Conservation (phyloP, 768 basidiomycete species). For the Boletus sp. region DNA sequence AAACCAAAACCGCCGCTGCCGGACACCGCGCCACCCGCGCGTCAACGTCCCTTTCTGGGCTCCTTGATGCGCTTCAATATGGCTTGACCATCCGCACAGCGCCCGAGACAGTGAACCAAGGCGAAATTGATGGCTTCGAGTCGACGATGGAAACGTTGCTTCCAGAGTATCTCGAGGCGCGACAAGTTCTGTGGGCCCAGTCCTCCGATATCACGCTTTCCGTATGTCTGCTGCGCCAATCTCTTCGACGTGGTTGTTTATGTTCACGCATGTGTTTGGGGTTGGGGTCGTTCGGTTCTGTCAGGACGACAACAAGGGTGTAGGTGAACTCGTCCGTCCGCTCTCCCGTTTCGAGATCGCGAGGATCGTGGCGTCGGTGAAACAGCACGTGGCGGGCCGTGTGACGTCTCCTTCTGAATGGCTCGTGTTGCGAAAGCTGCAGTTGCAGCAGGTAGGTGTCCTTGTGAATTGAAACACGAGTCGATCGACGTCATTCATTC, state of each 20-base stretch:
- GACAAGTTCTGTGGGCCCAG: conserved; percentile 23
- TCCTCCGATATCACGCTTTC: conserved; percentile 9
- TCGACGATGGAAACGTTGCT: conserved; percentile 30
- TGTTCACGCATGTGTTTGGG: neutral
- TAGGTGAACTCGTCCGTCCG: conserved; percentile 34
- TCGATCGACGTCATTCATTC: neutral
- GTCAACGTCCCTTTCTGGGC: conserved; percentile 14
- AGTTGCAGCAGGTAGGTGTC: conserved; percentile 35
- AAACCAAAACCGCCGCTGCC: conserved; percentile 11
- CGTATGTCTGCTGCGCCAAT: conserved; percentile 5
- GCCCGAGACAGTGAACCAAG: neutral
- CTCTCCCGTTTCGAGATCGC: conserved; percentile 42
- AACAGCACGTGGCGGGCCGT: conserved; percentile 7
- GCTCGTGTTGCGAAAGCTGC: conserved; percentile 43
- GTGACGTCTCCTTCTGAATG: conserved; percentile 29
- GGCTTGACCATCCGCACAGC: neutral
- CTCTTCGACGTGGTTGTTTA: neutral
- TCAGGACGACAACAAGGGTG: conserved; percentile 11
- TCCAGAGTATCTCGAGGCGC: conserved; percentile 34
- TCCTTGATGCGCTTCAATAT: conserved; percentile 20
- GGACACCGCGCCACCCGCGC: conserved; percentile 15
- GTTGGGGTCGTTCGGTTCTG: neutral
- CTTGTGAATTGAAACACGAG: neutral
- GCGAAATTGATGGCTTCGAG: conserved; percentile 31
- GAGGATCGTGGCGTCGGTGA: conserved; percentile 30